A percentile compares a stretch with the other conserved stretches of the same genome.
These are phyloP conservation scores for Mycena rebaudengoi DNA, from an alignment of 768 basidiomycete species.

Conservation along the genomic window DNA sequence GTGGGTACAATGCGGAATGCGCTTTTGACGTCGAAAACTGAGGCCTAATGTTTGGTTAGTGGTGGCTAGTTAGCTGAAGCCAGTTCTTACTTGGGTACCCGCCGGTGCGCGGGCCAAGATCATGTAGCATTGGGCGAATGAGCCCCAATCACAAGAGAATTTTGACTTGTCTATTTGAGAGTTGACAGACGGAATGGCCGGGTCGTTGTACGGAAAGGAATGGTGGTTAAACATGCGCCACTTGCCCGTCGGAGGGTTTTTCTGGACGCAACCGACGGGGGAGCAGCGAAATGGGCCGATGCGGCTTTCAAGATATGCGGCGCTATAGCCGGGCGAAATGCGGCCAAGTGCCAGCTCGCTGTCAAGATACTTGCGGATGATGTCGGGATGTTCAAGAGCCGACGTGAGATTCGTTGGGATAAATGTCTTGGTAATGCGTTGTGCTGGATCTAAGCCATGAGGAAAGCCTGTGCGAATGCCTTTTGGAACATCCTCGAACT, in stretches of 20 bases:
- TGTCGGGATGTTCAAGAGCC: neutral
- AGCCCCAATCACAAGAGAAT: constrained; percentile 29
- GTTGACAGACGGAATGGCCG: constrained; percentile 7
- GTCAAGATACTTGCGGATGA: neutral
- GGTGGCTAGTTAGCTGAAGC: too few species aligned
- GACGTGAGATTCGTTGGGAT: neutral
- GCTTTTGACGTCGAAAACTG: constrained; percentile 26
- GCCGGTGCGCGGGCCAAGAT: neutral
- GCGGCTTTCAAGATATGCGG: neutral
- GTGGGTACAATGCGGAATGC: constrained; percentile 16
- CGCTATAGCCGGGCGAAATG: neutral
- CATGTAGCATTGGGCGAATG: constrained; percentile 14
- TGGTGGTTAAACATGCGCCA: constrained; percentile 23
- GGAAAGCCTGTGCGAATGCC: too few species aligned
- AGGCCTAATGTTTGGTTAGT: neutral
- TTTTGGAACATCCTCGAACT: too few species aligned
- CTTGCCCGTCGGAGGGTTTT: constrained; percentile 1
- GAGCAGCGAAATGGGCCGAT: constrained; percentile 24
- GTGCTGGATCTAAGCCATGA: too few species aligned
- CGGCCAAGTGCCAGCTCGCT: neutral
- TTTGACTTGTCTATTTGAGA: constrained; percentile 12
- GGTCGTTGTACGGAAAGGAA: constrained; percentile 21
- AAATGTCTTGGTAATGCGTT: too few species aligned
- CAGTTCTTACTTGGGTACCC: constrained; percentile 5
- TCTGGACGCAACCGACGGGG: constrained; percentile 14